Conservation (phyloP, 805 yeast species). For the Metschnikowia proteae region DNA sequence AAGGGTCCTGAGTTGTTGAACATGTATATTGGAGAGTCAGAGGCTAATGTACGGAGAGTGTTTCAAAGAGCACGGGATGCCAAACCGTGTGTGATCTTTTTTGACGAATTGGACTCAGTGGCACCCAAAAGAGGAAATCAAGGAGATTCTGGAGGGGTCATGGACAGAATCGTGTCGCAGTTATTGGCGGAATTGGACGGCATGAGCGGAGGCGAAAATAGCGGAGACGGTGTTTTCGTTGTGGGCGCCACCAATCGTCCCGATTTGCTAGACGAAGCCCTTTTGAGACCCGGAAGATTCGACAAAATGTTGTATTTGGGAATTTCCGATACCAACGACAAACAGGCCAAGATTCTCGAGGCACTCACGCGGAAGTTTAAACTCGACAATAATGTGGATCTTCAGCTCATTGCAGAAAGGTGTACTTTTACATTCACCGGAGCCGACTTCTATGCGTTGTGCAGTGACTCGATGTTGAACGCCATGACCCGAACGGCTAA, state of each 20-base stretch:
- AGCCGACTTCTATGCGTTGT: conserved; percentile 94
- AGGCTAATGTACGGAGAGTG: conserved; percentile 92
- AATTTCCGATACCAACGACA: conserved; percentile 84
- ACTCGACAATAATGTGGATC: conserved; percentile 56
- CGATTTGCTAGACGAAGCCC: conserved; percentile 89
- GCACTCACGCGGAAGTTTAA: conserved; percentile 85
- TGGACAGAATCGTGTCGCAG: conserved; percentile 98
- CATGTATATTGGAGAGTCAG: conserved; percentile 98
- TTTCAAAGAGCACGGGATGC: conserved; percentile 95
- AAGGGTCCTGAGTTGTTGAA: conserved; percentile 96
- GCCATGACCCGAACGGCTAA: conserved; percentile 91
- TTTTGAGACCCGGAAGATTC: conserved; percentile 90
- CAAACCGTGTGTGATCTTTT: conserved; percentile 94
- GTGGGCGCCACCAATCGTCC: conserved; percentile 99
- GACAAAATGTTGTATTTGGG: conserved; percentile 94
- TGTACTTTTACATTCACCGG: conserved; percentile 95
- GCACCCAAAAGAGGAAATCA: conserved; percentile 98
- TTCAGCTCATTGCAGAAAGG: conserved; percentile 53
- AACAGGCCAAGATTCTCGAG: conserved; percentile 78
- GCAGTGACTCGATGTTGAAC: conserved; percentile 92
- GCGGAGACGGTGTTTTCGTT: conserved; percentile 83
- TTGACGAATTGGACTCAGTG: conserved; percentile 95
- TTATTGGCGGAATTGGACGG: conserved; percentile 93
- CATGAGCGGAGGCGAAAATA: conserved; percentile 65
- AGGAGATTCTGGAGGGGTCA: conserved; percentile 98